Evolutionary conservation across 805 yeast genomes (phyloP), one percentile per base, ranked within the genome.

Genomic region (Kazachstania bromeliacearum): DNA sequence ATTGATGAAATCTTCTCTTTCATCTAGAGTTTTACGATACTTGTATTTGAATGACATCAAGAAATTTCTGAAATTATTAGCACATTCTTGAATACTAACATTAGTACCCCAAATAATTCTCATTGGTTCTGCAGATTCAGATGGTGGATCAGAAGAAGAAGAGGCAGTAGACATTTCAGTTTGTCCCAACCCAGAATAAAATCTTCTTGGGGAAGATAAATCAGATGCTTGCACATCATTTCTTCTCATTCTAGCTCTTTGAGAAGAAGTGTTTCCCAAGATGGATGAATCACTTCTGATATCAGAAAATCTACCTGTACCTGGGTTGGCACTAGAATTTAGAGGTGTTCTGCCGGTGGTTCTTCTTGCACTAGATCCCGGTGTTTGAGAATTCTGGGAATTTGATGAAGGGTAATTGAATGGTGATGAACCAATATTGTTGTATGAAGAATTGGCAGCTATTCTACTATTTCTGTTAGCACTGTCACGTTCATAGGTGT

Each of bases 31-130:
- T 47, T 73, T 74, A 41, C 96, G 71, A 59, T 83, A 77, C 51
- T 78, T 81, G 62, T 71, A 64, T 55, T 85, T 83, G 67, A 87
- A 92, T 18, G 80, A 74, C 79, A 82, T 78, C 49, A 92, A 63
- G 47, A 92, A 92, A 44, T 78, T 78, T 45, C 94, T 70, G 63
- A 92, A 89, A 34, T 73, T 70, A 46, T 76, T 80, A 26, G 83
- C 72, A 48, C 92, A 79, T 53, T 92, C 96, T 52, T 77, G 84
- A 52, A 92, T 88, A 33, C 94, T 81, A 19, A 92, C 95, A 54
- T 89, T 87, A 1, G 98, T 92, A 61, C 98, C 98, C 98, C 98
- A 92, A 52, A 92, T 89, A 36, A 92, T 95, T 51, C 94, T 73
- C 17, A 78, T 76, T 0, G 95, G 94, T 45, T 82, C 95, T 36